These are phyloP conservation scores for Cutaneotrichosporon sp. DNA, from an alignment of 1,284 basidiomycete species.

Conservation along the genomic window DNA sequence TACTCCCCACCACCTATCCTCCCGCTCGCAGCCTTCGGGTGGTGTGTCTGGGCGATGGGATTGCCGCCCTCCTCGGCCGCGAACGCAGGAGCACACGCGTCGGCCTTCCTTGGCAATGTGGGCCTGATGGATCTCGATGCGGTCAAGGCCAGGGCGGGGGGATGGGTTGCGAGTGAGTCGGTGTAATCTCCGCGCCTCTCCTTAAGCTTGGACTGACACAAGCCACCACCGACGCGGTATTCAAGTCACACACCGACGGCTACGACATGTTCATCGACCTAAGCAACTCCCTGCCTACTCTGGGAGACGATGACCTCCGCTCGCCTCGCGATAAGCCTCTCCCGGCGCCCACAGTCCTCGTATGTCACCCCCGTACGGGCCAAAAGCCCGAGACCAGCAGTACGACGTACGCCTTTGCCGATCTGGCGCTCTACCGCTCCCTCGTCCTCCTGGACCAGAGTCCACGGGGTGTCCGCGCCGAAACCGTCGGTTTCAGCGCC, in stretches of 20 bases:
- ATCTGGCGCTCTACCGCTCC: slow-evolving; percentile 39
- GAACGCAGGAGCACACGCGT: slow-evolving; percentile 13
- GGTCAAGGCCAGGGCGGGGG: slow-evolving; percentile 28
- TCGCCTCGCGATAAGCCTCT: slow-evolving; percentile 7
- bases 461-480: slow-evolving; percentile 25
- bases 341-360: slow-evolving; percentile 3
- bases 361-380: not conserved
- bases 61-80: slow-evolving; percentile 26
- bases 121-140: slow-evolving; percentile 40
- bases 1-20: slow-evolving; percentile 40
- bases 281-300: slow-evolving; percentile 20
- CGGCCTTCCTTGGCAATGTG: slow-evolving; percentile 36
- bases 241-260: slow-evolving; percentile 30
- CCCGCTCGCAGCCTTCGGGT: slow-evolving; percentile 37
- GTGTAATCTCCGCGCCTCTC: too few species aligned
- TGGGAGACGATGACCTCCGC: slow-evolving; percentile 12
- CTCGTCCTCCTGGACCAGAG: slow-evolving; percentile 32
- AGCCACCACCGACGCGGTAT: slow-evolving; percentile 44
- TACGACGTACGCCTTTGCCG: slow-evolving; percentile 35
- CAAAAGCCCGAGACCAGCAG: slow-evolving; percentile 4
- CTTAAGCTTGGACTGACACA: too few species aligned
- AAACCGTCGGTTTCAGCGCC: slow-evolving; percentile 15
- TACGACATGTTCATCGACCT: slow-evolving; percentile 45
- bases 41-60: slow-evolving; percentile 39
- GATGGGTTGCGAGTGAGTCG: slow-evolving; percentile 45